Base-by-base conservation (phyloP, 768 basidiomycete genomes). In the Gautieria morchelliformis region DNA sequence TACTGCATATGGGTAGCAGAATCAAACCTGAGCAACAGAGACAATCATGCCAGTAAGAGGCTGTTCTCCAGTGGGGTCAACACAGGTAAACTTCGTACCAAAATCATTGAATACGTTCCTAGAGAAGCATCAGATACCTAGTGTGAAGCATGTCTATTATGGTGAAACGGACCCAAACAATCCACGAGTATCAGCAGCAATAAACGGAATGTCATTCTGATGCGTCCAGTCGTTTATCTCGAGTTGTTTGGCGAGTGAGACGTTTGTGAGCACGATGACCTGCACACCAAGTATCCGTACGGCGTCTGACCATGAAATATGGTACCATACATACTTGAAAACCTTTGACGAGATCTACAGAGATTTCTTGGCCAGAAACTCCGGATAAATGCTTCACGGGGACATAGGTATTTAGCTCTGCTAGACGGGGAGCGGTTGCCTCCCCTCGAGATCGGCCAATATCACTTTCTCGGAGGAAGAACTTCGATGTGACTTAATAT, bases 201-300 rank as follows among this genome's bases (percentile, higher is more conserved):
- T 86, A 74, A 99, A 98, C 67, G 87, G 85, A 52, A 98, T 83
- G 11, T 86, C 89, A 65, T 94, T 89, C 59, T 76, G 68, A 67
- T 93, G 93, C 14, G 93, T 92, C 85, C 90, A 99, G 58, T 93
- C 89, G 69, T 99, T 89, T 69, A 99, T 93, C 70, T 95, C 90
- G 40, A 98, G 69, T 68, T 95, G 94, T 67, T 93, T 91, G 59
- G 77, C 77, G 59, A 86, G 76, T 10, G 90, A 70, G 4, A 77
- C 82, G 39, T 87, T 86, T 62, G 89, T 92, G 46, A 98, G 77
- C 27, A 98, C 93, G 37, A 99, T 86, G 58, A 86, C 92, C 93
- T 93, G 64, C 9, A 42, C 44, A 44, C 6, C 33, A 41, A 56
- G 60, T 58, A 50, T 52, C 58, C 6, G 52, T 39, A 44, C 49